Base-by-base conservation (phyloP, 108 stramenopile species). In the Cylindrotheca closterium region DNA sequence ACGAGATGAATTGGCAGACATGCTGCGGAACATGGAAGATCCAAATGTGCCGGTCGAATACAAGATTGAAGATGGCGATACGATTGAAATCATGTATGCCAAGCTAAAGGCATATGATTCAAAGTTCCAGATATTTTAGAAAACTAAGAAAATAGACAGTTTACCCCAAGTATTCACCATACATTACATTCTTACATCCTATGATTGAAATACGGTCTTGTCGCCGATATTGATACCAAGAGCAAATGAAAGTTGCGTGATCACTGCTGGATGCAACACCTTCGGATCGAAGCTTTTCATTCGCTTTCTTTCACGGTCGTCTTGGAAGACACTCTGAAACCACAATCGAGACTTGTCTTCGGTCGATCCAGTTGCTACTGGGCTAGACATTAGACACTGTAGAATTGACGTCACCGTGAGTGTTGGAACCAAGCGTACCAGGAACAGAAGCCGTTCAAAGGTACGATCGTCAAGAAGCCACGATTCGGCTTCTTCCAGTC, bases 81-180 rank as follows among this genome's bases (percentile, higher is more conserved):
- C 73, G 50, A 24, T 83, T 4, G 65, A 70, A 32, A 85, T 71
- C 34, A 68, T 48, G 53, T 85, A 76, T 56, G 78, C 55, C 34
- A 82, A 74, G 73, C 82, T 83, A 65, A 80, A 67, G 45, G 68
- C 77, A 23, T 69, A 72, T 24, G 70, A 80, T 49, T 32, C 60
- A 10, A 79, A 79, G 52, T 77, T 91, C 50, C 73, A 86, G 61
- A 64, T 74, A 30, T 81, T 81, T 47, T 81, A 69, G 67, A n/a
- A 31, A 29, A 51, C 37, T 10, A n/a, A n/a, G n/a, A n/a, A n/a
- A n/a, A n/a, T n/a, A n/a, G n/a, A n/a, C n/a, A n/a, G n/a, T n/a
- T n/a, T n/a, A n/a, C n/a, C n/a, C n/a, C n/a, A n/a, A n/a, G n/a
- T n/a, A n/a, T n/a, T n/a, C n/a, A n/a, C n/a, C n/a, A n/a, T n/a